Evolutionary conservation across 805 yeast genomes (phyloP).

Genomic region (Ogataea zsoltii): DNA sequence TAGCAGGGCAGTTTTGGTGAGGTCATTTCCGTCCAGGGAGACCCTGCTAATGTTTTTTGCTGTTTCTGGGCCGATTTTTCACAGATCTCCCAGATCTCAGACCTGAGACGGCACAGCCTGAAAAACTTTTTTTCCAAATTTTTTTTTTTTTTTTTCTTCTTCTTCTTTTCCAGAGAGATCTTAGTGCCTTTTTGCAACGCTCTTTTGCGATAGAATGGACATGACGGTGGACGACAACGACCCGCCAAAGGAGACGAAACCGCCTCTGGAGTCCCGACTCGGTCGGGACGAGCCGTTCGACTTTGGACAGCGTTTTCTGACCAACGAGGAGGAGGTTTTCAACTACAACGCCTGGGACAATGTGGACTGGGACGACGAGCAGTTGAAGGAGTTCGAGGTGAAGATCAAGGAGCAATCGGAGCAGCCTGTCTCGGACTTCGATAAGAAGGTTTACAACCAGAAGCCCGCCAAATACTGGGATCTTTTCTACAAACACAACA

Average conservation of each 20-base stretch:
- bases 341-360: constrained; percentile 96
- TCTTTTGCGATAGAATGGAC: too few species aligned
- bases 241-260: constrained; percentile 32
- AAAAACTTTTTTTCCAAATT: not conserved
- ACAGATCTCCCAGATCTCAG: constrained; percentile 2
- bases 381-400: constrained; percentile 68
- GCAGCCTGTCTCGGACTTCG: constrained; percentile 85
- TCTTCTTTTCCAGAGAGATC: too few species aligned
- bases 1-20: too few species aligned
- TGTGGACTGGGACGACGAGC: constrained; percentile 96
- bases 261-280: constrained; percentile 55
- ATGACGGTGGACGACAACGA: not conserved
- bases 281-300: constrained; percentile 89
- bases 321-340: constrained; percentile 80
- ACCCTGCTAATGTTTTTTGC: too few species aligned
- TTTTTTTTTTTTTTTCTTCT: too few species aligned
- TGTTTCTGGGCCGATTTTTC: too few species aligned
- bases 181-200: too few species aligned
- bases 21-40: too few species aligned
- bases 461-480: constrained; percentile 97
- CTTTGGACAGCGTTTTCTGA: constrained; percentile 83
- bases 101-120: constrained; percentile 10
- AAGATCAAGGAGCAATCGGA: constrained; percentile 74
- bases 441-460: constrained; percentile 71
- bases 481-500: constrained; percentile 84